Base-by-base conservation (phyloP, 352 stramenopile species). In the Thalassiosira hispida region DNA sequence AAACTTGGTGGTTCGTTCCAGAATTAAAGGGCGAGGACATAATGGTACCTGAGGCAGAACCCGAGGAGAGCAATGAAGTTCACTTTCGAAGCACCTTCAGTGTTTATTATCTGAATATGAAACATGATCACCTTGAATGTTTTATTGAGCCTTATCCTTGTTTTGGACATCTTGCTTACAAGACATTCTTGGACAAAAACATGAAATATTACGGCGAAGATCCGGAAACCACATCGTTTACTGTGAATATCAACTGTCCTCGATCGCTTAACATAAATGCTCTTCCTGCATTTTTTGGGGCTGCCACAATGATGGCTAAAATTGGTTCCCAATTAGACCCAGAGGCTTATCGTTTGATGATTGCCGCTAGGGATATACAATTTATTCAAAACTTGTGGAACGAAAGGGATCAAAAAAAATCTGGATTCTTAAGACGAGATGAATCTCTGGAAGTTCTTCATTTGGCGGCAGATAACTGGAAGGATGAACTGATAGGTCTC, bases 91-190 rank as follows among this genome's bases (percentile, higher is more conserved):
- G 57, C 33, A 65, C 20, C 14, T 53, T 88, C 27, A 77, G 59
- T 56, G 68, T 67, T n/a, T 61, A 53, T 29, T 85, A 86, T 66
- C 66, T 88, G 14, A 88, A 90, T 63, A 84, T 64, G 46, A 88
- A 79, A 29, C 84, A 88, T 56, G 66, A 79, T 27, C 68, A 85
- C 20, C 83, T 90, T 76, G 83, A 83, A 31, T 76, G 42, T 18
- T 81, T 90, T 11, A 63, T 90, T 16, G 77, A 88, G 53, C 62
- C 76, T 14, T 90, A 73, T 51, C 80, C 80, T 31, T 73, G 60
- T 42, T 88, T 78, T 78, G 76, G 71, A 23, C 42, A 70, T 51
- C 18, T 76, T n/a, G 40, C 65, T 23, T 88, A 90, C 60, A 73
- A 81, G 57, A 51, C 64, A 18, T 77, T 79, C 8, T 25, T 66